phyloP scores from a whole-genome alignment of 345 rosid species.

The Barbarea vulgaris region DNA sequence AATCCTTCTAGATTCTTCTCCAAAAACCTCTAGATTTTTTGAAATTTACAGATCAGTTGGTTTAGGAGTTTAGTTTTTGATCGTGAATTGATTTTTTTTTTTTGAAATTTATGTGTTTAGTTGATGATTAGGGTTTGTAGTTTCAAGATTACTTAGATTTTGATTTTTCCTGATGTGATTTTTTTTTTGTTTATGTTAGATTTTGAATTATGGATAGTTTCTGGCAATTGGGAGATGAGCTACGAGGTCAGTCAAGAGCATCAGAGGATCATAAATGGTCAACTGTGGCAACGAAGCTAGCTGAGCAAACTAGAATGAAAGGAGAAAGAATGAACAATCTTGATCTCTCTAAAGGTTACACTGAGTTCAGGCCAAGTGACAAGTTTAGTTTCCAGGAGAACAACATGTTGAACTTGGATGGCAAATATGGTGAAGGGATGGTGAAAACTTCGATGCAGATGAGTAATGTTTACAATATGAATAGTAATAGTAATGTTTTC shows the following conservation, averaged over 20 bases:
- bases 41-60: constrained; percentile 16
- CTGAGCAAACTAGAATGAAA: constrained; percentile 81
- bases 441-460: constrained; percentile 55
- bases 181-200: background rate
- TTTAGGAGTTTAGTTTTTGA: background rate
- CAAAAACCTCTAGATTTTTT: background rate
- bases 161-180: background rate
- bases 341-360: constrained; percentile 72
- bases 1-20: background rate
- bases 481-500: constrained; percentile 74
- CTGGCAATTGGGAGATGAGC: constrained; percentile 97
- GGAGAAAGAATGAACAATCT: constrained; percentile 90
- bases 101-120: constrained; percentile 1
- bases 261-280: constrained; percentile 90
- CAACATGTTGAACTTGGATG: constrained; percentile 79
- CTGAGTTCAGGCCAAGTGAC: constrained; percentile 65
- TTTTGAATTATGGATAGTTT: constrained; percentile 52
- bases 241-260: constrained; percentile 82
- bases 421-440: constrained; percentile 55
- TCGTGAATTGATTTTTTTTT: background rate
- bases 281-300: constrained; percentile 83
- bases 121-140: constrained; percentile 19
- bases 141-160: background rate
- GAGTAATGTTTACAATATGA: constrained; percentile 61
- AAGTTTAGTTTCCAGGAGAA: constrained; percentile 80